phyloP scores from a whole-genome alignment of 2,329 filamentous ascomycete species.

The Furcasterigmium sp. region DNA sequence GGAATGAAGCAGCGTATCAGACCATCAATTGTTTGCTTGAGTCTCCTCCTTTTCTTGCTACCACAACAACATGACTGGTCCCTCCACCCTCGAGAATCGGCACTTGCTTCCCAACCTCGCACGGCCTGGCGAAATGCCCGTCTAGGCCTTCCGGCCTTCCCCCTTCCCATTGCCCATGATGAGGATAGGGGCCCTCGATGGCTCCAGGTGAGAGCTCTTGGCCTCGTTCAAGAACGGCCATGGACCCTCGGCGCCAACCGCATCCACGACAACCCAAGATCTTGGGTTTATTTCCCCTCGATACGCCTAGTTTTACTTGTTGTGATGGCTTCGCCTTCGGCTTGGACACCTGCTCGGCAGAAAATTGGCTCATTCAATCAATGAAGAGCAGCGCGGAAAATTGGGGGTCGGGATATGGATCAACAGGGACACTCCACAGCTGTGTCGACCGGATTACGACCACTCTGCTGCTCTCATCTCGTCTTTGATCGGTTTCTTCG shows the following conservation, averaged over 20 bases:
- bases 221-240: neutral
- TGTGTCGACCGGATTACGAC: neutral
- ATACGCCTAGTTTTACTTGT: too few species aligned
- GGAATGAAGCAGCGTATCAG: too few species aligned
- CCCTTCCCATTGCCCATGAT: too few species aligned
- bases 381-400: neutral
- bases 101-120: too few species aligned
- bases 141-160: too few species aligned
- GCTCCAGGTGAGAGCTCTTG: neutral
- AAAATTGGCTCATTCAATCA: neutral
- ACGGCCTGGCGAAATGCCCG: too few species aligned
- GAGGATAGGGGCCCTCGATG: too few species aligned
- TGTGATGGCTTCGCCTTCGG: too few species aligned
- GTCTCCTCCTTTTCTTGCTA: too few species aligned
- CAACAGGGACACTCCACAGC: neutral
- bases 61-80: too few species aligned
- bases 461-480: neutral
- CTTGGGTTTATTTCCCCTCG: neutral
- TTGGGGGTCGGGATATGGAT: neutral
- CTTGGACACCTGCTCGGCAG: neutral
- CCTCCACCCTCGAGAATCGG: too few species aligned
- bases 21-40: neutral
- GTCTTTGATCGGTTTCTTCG: neutral
- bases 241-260: neutral
- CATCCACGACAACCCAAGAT: neutral